Base-by-base conservation (phyloP, 495 filamentous ascomycete genomes). In the Penicillium bovifimosum region DNA sequence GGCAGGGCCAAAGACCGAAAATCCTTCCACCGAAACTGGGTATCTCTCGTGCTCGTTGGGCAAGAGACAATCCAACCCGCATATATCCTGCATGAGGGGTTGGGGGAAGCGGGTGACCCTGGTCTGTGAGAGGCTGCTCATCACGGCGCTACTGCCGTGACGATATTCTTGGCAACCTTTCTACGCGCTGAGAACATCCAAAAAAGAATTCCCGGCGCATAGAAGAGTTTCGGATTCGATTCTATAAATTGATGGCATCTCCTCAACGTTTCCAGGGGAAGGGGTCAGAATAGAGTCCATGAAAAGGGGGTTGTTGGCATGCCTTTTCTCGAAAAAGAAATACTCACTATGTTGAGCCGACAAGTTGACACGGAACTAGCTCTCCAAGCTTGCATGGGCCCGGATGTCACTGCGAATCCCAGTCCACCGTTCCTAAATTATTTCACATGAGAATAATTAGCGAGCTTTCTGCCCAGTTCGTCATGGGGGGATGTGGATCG, bases 141-240 rank as follows among this genome's bases (percentile, higher is more conserved):
- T 34, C 51, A 47, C 43, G 16, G 43, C 51, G 51, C 51, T 53
- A 53, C 51, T 53, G 51, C 51, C 14, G 51, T 53, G 51, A 53
- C 17, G 51, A 53, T 47, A 47, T 17, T 26, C 42, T 53, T 47
- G 51, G 51, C 51, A 53, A 35, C 27, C 47, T 26, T 36, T 39
- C 11, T 2, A 53, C 51, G 16, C n/a, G 24, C 14, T 28, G 34
- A 24, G 2, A 24, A 24, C 20, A 2, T 24, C 20, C 20, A 2
- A 24, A 24, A 24, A 24, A 24, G 20, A 24, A 24, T 24, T 24
- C 4, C 27, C 3, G 35, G 51, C 51, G 51, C 51, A 24, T 53
- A 53, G 6, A 45, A 9, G 20, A 29, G 51, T 53, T 53, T 53
- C 51, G 45, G 27, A 13, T 53, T 14, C 27, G 40, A 24, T 11